Evolutionary conservation across 225 moss, liverwort and hornwort species (phyloP), one percentile per base, ranked within the genome.

Genomic region (Climacium dendroides): DNA sequence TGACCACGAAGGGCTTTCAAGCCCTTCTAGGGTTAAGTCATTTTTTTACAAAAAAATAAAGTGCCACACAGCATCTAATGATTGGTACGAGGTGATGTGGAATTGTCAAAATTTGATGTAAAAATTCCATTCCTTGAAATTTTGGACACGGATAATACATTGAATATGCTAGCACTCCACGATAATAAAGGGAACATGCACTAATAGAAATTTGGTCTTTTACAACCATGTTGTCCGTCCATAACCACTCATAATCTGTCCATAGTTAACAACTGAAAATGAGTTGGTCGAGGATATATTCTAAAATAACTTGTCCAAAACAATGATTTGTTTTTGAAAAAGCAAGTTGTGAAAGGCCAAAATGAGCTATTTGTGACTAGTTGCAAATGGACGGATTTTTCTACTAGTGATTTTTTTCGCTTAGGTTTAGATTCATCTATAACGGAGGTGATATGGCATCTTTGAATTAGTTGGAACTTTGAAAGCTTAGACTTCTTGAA

Each of bases 311-410:
- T 20, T 3, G 6, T 66, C 22, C 20, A 20, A 66, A n/a, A 2
- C 0, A 1, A 11, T n/a, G n/a, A n/a, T 6, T 35, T 65, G n/a
- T 65, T 20, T 65, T 20, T 6, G 1, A 4, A 20, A 65, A n/a
- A 66, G 4, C 6, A 66, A 66, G n/a, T n/a, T n/a, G 4, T 66
- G 11, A 22, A 22, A n/a, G n/a, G n/a, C 7, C 22, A n/a, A n/a
- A n/a, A n/a, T 1, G 22, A 22, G 1, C n/a, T n/a, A 6, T 66
- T n/a, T n/a, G 66, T n/a, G 6, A 35, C 0, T 2, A 1, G 16
- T 35, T 65, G 65, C 19, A 19, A 65, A 64, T 6, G 6, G 11
- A 11, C 10, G 9, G 0, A 11, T 64, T 65, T n/a, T 65, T 65
- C n/a, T 19, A 35, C 6, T 19, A n/a, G 11, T 11, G 20, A n/a